Percentiles rank a stretch among this genome's conserved stretches.
phyloP scores from a whole-genome alignment of 1,139 yeast species.

The Debaryomyces nepalensis region DNA sequence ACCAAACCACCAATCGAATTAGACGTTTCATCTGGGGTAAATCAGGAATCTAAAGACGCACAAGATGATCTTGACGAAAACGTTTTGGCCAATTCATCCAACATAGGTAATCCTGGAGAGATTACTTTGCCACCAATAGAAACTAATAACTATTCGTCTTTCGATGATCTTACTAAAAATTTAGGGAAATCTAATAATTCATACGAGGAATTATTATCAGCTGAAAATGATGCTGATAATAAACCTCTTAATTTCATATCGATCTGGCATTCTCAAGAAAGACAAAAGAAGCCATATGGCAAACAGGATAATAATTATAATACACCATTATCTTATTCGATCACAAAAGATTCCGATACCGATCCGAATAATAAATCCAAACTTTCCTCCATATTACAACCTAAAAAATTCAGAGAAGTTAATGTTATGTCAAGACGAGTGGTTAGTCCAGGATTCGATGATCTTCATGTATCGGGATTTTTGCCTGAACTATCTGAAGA shows the following conservation, averaged over 20 bases:
- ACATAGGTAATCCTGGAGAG: conserved; percentile 45
- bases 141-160: conserved; percentile 35
- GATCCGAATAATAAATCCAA: conserved; percentile 17
- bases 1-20: conserved; percentile 22
- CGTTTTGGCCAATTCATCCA: conserved; percentile 48
- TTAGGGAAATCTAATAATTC: conserved; percentile 28
- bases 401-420: conserved; percentile 47
- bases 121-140: conserved; percentile 46
- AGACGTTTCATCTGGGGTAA: conserved; percentile 12
- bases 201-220: conserved; percentile 48
- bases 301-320: conserved; percentile 16
- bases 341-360: conserved; percentile 2
- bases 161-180: conserved; percentile 42
- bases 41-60: conserved; percentile 10
- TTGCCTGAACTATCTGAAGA: conserved; percentile 53
- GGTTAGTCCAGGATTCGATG: conserved; percentile 45
- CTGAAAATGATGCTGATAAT: conserved; percentile 44
- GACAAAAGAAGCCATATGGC: conserved; percentile 23
- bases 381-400: conserved; percentile 32
- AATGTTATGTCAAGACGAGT: conserved; percentile 49
- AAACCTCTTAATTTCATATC: conserved; percentile 38
- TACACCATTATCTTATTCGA: conserved; percentile 12
- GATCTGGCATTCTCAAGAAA: conserved; percentile 51
- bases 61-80: conserved; percentile 17
- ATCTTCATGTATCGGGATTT: conserved; percentile 43